These are phyloP conservation scores for Kregervanrija delftensis DNA, from an alignment of 805 yeast species.

Conservation along the genomic window DNA sequence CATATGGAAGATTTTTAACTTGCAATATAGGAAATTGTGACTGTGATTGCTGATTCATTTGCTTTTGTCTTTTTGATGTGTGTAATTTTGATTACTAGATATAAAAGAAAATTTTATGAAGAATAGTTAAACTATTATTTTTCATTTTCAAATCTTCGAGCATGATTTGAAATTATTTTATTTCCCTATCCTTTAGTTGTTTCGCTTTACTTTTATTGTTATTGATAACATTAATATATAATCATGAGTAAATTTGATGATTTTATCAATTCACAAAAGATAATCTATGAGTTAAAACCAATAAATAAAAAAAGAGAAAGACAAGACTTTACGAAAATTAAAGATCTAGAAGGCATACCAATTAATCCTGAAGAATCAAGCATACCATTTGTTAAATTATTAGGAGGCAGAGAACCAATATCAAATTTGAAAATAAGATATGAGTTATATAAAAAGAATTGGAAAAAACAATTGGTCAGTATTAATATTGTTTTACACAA, in stretches of 20 bases:
- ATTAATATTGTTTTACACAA: slow-evolving; percentile 26
- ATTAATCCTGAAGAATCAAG: slow-evolving; percentile 8
- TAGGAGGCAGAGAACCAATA: slow-evolving; percentile 37
- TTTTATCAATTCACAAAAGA: slow-evolving; percentile 27
- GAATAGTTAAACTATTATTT: too few species aligned
- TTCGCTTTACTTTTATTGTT: too few species aligned
- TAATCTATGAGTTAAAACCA: slow-evolving; percentile 22
- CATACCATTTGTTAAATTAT: slow-evolving; percentile 35
- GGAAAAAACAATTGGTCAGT: slow-evolving; percentile 27
- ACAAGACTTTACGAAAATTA: not conserved
- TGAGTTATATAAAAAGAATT: slow-evolving; percentile 33
- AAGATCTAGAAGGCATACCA: slow-evolving; percentile 1
- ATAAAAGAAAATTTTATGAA: too few species aligned
- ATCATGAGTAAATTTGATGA: slow-evolving; percentile 11
- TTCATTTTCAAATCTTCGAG: too few species aligned
- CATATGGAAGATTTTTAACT: slow-evolving; percentile 54
- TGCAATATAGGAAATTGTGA: slow-evolving; percentile 31
- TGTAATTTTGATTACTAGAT: too few species aligned
- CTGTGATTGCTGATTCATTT: slow-evolving; percentile 1
- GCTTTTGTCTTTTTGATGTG: slow-evolving; percentile 6
- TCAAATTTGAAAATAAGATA: slow-evolving; percentile 32
- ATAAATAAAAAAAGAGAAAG: slow-evolving; percentile 1
- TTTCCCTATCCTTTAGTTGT: too few species aligned
- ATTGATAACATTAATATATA: not conserved
- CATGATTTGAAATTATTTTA: too few species aligned